Evolutionary conservation across 163 green algal genomes (phyloP).

Genomic region (Prototheca cutis): DNA sequence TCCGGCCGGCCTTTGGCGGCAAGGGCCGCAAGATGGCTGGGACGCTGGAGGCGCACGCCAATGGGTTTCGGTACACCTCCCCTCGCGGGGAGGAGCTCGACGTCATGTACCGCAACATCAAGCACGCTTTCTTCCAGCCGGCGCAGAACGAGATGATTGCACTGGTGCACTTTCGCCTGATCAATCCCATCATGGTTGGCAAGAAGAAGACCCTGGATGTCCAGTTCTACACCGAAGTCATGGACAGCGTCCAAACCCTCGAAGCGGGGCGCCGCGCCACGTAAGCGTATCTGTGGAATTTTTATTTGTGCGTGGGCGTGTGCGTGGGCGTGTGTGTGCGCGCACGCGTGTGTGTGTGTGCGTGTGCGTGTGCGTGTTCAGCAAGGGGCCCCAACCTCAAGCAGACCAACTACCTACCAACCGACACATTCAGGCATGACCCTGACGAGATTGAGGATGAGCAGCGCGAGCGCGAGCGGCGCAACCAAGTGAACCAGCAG

Average conservation of each 20-base stretch:
- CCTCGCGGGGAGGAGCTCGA: slow-evolving; percentile 72
- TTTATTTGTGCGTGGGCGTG: no score
- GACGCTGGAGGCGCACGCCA: slow-evolving; percentile 83
- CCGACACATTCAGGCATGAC: slow-evolving; percentile 64
- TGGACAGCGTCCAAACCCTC: slow-evolving; percentile 84
- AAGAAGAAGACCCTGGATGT: slow-evolving; percentile 99
- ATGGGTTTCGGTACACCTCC: slow-evolving; percentile 79
- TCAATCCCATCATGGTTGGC: slow-evolving; percentile 97
- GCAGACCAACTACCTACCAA: no score
- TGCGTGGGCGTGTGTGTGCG: no score
- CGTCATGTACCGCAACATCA: slow-evolving; percentile 95
- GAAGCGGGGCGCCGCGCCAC: slow-evolving; percentile 74
- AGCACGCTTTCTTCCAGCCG: slow-evolving; percentile 92
- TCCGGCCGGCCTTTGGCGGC: slow-evolving; percentile 78
- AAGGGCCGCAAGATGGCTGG: slow-evolving; percentile 87
- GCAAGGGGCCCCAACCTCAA: no score
- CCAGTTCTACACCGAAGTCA: slow-evolving; percentile 94
- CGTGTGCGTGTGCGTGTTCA: no score
- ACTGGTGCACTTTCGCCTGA: slow-evolving; percentile 94
- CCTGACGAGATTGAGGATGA: slow-evolving; percentile 99
- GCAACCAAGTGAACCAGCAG: slow-evolving; percentile 89
- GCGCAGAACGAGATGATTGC: slow-evolving; percentile 94
- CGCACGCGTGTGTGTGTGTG: no score
- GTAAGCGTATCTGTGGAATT: slow-evolving; percentile 16
- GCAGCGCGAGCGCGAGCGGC: slow-evolving; percentile 84